Evolutionary conservation across 2,329 filamentous ascomycete genomes (phyloP), one percentile per base, ranked within the genome.

Genomic region (Biscogniauxia mediterranea): DNA sequence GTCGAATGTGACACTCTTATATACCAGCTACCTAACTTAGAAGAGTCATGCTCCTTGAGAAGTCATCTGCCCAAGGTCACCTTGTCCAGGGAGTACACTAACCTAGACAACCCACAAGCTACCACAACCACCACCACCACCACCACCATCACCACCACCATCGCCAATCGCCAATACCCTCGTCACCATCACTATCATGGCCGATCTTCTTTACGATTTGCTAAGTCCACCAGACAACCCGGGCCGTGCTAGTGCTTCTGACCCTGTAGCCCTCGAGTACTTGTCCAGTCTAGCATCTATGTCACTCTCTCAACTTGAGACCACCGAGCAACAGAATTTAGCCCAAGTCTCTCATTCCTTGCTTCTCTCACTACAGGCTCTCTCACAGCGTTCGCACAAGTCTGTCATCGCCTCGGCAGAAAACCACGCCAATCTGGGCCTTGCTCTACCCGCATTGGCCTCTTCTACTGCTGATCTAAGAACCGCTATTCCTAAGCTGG

Each of bases 371-470:
- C 83, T 98, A 1, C 95, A 99, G 74, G 85, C 87, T 0, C 86
- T 98, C 55, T 94, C 93, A 7, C 96, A 96, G 69, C 90, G 91
- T 68, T 97, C 93, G 0, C 89, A 97, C 76, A 91, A 89, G 72
- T 83, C 89, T 19, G 88, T 98, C 66, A 93, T 97, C 68, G 83
- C 88, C 57, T 95, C 94, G 3, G 88, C 91, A 21, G 85, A 87
- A 68, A 89, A 91, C 69, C 88, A 98, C 70, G 84, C 86, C n/a
- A 87, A 87, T 9, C 83, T 98, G 7, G 81, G 82, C 55, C 81
- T 83, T n/a, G 85, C 88, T 0, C 80, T 99, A n/a, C 91, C 92
- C 0, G 75, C 80, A 15, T 79, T 98, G 52, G 85, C 85, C 46
- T 80, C 83, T 55, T 84, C 90, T 70, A 85, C 89, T 3, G 80